Percentiles rank a stretch among this genome's conserved stretches.
Conservation (phyloP, 306 rosid species). For the Rosa lucieae region DNA sequence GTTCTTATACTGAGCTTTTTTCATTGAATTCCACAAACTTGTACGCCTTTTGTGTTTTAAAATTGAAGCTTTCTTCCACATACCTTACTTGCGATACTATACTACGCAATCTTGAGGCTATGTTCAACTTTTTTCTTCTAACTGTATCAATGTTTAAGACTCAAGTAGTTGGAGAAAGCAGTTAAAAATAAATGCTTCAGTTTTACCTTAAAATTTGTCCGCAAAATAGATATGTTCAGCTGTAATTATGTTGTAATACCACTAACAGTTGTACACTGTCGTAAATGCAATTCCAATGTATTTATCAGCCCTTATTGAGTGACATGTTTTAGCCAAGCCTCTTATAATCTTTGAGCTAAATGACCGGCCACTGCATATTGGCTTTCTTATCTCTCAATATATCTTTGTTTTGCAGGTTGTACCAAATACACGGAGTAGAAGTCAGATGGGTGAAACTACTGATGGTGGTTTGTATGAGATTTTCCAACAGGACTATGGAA, state of each 20-base stretch:
- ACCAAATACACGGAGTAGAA: slow-evolving; percentile 88
- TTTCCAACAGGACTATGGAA: slow-evolving; percentile 93
- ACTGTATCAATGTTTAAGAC: not conserved
- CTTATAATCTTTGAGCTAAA: slow-evolving; percentile 2
- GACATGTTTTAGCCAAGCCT: not conserved
- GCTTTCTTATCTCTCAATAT: not conserved
- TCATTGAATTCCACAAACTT: not conserved
- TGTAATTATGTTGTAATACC: not conserved
- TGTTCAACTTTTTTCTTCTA: not conserved
- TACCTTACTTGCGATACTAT: not conserved
- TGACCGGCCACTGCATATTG: not conserved
- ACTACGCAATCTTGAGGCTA: not conserved
- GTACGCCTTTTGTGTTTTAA: not conserved
- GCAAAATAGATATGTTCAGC: not conserved
- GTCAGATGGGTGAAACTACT: slow-evolving; percentile 99
- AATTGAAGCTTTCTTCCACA: not conserved
- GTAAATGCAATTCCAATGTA: not conserved
- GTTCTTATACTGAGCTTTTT: slow-evolving; percentile 1
- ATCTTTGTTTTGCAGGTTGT: slow-evolving; percentile 62
- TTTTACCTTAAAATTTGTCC: not conserved
- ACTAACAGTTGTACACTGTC: not conserved
- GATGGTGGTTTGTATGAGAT: slow-evolving; percentile 97
- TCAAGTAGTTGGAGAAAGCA: not conserved
- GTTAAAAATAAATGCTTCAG: not conserved
- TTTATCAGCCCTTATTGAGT: not conserved